Conservation (phyloP, 176 grass and related monocot genomes). For the Cenchrus purpureus region DNA sequence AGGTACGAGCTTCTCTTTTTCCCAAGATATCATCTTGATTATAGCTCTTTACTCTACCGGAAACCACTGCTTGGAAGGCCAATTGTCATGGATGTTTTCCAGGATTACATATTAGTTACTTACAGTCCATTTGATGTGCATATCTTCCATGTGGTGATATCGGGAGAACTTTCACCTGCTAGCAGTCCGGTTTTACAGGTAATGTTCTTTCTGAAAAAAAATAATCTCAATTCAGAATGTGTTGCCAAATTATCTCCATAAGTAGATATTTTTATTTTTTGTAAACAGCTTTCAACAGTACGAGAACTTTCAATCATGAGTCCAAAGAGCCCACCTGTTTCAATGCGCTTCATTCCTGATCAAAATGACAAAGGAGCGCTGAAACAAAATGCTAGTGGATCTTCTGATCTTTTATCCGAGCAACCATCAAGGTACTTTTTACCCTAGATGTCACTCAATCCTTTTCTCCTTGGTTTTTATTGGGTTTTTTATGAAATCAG, state of each 20-base stretch:
- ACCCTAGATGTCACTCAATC: slow-evolving; percentile 28
- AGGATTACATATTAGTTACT: slow-evolving; percentile 93
- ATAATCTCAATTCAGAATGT: slow-evolving; percentile 9
- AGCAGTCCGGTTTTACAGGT: slow-evolving; percentile 94
- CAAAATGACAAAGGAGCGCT: slow-evolving; percentile 50
- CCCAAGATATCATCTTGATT: slow-evolving; percentile 99
- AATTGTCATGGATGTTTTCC: slow-evolving; percentile 96
- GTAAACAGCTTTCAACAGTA: slow-evolving; percentile 86
- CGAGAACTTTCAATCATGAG: slow-evolving; percentile 99
- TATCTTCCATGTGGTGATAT: slow-evolving; percentile 94
- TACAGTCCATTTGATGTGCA: slow-evolving; percentile 99
- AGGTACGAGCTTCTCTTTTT: slow-evolving; percentile 98
- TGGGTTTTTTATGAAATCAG: slow-evolving; percentile 58
- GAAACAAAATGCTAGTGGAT: slow-evolving; percentile 49
- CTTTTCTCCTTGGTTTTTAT: slow-evolving; percentile 40
- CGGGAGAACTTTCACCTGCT: slow-evolving; percentile 78
- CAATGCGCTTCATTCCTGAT: slow-evolving; percentile 92
- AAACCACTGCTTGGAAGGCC: slow-evolving; percentile 86
- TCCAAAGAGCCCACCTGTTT: slow-evolving; percentile 87
- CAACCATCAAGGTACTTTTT: slow-evolving; percentile 84
- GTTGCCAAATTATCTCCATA: slow-evolving; percentile 20
- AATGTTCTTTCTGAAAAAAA: slow-evolving; percentile 36
- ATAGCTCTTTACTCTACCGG: slow-evolving; percentile 89
- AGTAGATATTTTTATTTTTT: slow-evolving; percentile 24
- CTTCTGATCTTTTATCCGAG: slow-evolving; percentile 58